These are phyloP conservation scores for Elongisporangium anandrum DNA, from an alignment of 352 stramenopile species.

Conservation along the genomic window DNA sequence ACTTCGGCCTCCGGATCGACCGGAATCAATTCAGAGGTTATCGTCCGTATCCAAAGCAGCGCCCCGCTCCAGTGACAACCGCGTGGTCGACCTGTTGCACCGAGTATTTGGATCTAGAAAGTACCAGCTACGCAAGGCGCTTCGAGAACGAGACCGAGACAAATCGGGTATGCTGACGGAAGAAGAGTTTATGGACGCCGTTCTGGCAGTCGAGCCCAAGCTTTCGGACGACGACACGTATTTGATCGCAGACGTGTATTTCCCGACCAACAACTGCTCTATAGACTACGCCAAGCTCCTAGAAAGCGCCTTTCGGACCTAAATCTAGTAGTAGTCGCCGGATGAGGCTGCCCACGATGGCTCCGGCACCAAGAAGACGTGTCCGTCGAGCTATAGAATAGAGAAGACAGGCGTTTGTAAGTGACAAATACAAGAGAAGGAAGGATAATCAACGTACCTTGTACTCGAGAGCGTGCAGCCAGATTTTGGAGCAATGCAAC, in stretches of 20 bases:
- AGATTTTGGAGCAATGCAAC: slow-evolving; percentile 82
- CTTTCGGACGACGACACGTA: slow-evolving; percentile 77
- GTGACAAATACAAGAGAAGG: neutral
- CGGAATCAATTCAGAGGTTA: neutral
- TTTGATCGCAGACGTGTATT: slow-evolving; percentile 61
- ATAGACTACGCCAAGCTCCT: slow-evolving; percentile 69
- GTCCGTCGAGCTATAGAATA: slow-evolving; percentile 49
- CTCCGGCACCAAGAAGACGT: slow-evolving; percentile 55
- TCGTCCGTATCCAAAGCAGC: neutral
- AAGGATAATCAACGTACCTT: slow-evolving; percentile 38
- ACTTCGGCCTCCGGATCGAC: neutral
- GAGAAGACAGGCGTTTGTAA: neutral
- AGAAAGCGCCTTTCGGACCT: slow-evolving; percentile 52
- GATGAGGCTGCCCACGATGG: slow-evolving; percentile 54
- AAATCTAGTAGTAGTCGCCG: slow-evolving; percentile 34
- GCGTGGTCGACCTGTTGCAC: slow-evolving; percentile 40
- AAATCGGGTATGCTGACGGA: slow-evolving; percentile 52
- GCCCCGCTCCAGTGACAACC: slow-evolving; percentile 7
- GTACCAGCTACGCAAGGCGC: slow-evolving; percentile 65
- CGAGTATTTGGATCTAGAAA: slow-evolving; percentile 54
- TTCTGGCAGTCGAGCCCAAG: slow-evolving; percentile 46
- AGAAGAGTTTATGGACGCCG: slow-evolving; percentile 76
- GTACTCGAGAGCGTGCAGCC: slow-evolving; percentile 85
- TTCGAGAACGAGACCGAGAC: slow-evolving; percentile 53
- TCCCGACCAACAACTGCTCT: slow-evolving; percentile 65